phyloP scores from a whole-genome alignment of 164 flowering plant species.

The Aristolochia contorta region DNA sequence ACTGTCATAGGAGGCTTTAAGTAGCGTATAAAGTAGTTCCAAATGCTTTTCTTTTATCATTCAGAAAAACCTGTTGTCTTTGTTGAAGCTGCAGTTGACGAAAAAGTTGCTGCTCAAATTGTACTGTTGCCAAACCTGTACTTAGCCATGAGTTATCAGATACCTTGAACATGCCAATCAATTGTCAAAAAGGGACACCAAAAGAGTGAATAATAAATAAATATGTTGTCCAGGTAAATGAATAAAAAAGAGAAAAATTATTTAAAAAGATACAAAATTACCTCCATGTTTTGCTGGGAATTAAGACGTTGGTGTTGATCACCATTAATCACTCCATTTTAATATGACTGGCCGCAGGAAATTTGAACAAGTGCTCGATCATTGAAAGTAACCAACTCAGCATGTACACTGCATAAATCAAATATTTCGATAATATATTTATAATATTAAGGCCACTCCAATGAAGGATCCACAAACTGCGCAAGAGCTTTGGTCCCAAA shows the following conservation, averaged over 20 bases:
- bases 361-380: slow-evolving; percentile 74
- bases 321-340: slow-evolving; percentile 33
- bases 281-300: slow-evolving; percentile 29
- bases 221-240: too few species aligned
- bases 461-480: slow-evolving; percentile 83
- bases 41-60: slow-evolving; percentile 48
- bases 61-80: slow-evolving; percentile 43
- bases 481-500: slow-evolving; percentile 93
- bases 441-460: slow-evolving; percentile 98
- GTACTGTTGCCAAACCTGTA: slow-evolving; percentile 36
- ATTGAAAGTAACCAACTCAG: slow-evolving; percentile 72
- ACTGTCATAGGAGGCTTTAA: slow-evolving; percentile 38
- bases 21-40: slow-evolving; percentile 25
- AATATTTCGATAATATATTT: slow-evolving; percentile 95
- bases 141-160: slow-evolving; percentile 28
- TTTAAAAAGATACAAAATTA: background rate
- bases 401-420: slow-evolving; percentile 72
- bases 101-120: too few species aligned
- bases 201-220: too few species aligned
- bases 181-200: too few species aligned
- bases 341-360: slow-evolving; percentile 59
- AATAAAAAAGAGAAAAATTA: too few species aligned
- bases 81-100: slow-evolving; percentile 52
- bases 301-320: slow-evolving; percentile 32
- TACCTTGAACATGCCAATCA: background rate